phyloP scores from a whole-genome alignment of 495 filamentous ascomycete genomes.

The Recurvomyces mirabilis region DNA sequence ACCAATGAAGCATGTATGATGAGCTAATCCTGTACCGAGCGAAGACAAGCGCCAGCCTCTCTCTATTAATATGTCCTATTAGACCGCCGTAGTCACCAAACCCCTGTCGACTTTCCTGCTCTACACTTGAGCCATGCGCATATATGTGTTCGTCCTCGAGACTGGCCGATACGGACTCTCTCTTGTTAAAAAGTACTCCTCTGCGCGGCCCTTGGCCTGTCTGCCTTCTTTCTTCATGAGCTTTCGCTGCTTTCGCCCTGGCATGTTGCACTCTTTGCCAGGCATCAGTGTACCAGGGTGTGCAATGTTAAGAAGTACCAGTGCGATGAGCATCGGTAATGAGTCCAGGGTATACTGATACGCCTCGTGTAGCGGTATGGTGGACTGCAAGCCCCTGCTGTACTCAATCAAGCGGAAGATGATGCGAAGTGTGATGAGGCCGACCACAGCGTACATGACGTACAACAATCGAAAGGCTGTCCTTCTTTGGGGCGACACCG shows the following conservation, averaged over 20 bases:
- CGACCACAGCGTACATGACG: slow-evolving; percentile 11
- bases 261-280: slow-evolving; percentile 11
- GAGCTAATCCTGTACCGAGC: no score
- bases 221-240: slow-evolving; percentile 4
- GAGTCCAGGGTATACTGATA: slow-evolving; percentile 20
- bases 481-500: not conserved
- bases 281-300: slow-evolving; percentile 13
- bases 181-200: not conserved
- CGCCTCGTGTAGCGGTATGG: slow-evolving; percentile 13
- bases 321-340: slow-evolving; percentile 8
- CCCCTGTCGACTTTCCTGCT: no score
- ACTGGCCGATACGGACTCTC: no score
- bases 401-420: slow-evolving; percentile 20
- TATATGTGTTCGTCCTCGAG: no score
- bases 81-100: no score
- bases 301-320: slow-evolving; percentile 13
- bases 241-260: slow-evolving; percentile 12
- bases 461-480: slow-evolving; percentile 9
- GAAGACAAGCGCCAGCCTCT: no score
- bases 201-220: not conserved
- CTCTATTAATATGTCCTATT: no score
- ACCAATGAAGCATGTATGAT: no score
- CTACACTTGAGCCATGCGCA: no score
- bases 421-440: slow-evolving; percentile 18
- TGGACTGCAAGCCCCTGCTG: slow-evolving; percentile 4